Evolutionary conservation across 208 protist species (phyloP), one percentile per base, ranked within the genome.

Genomic region (Crithidia expoeki): DNA sequence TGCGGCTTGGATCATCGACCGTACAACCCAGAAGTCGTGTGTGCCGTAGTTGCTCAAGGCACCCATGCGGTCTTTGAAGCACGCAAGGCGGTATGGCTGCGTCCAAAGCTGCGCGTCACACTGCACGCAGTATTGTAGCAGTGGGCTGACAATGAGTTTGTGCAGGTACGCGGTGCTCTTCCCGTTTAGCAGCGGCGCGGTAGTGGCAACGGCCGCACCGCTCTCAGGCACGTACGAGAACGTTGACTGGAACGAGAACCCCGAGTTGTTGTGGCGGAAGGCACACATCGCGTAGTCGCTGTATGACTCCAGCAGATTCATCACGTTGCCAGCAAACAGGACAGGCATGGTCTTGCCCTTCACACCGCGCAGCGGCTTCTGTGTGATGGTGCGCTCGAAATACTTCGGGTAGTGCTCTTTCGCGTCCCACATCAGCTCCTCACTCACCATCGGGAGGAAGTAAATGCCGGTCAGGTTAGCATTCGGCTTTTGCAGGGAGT

Each of bases 21-120:
- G 86, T 60, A 57, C 72, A 0, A 38, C 62, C 82, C 86, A 92
- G 69, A 76, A 92, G 25, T 81, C 63, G 32, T 65, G 68, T 14
- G 65, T 74, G 32, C 86, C 83, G 68, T 88, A 88, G 58, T 71
- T 36, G 23, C 38, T 21, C 7, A 55, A 40, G 3, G 25, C 28
- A 12, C 3, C 9, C 27, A 68, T 46, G 36, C 49, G 21, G 38
- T 76, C 30, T 30, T 56, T 33, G 51, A 64, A 52, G 61, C 82
- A 91, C n/a, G 49, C 62, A 6, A 76, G 38, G 14, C 32, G 25
- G 65, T 77, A 83, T 16, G 63, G 21, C 23, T 36, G 28, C 10
- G 12, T 21, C 68, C 68, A 76, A 11, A 46, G 19, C 46, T 36
- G 1, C 30, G 57, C 40, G 36, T 69, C 32, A 61, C 85, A 88